phyloP scores from a whole-genome alignment of 2,329 filamentous ascomycete genomes.

The Alternaria solani region DNA sequence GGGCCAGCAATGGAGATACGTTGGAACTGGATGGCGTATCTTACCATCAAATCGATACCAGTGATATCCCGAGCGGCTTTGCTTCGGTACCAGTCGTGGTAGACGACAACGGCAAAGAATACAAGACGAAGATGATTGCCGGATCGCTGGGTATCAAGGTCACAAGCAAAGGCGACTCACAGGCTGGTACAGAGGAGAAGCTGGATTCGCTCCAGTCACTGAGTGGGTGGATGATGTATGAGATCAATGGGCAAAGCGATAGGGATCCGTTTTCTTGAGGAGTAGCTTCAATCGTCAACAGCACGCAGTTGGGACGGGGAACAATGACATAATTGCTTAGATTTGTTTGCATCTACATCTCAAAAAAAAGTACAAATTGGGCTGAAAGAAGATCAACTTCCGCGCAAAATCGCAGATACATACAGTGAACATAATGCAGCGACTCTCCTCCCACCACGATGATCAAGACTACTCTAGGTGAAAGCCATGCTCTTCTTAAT shows the following conservation, averaged over 20 bases:
- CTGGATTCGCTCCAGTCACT: conserved; percentile 21
- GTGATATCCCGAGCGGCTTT: conserved; percentile 12
- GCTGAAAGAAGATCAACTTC: conserved; percentile 9
- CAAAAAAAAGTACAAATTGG: conserved; percentile 18
- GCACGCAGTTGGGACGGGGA: neutral
- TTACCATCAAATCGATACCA: conserved; percentile 12
- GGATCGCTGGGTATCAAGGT: conserved; percentile 21
- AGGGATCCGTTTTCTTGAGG: neutral
- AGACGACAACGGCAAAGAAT: conserved; percentile 15
- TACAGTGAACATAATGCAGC: conserved; percentile 9
- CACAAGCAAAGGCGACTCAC: conserved; percentile 5
- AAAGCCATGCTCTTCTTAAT: conserved; percentile 97
- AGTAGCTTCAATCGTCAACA: neutral
- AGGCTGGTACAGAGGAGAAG: neutral
- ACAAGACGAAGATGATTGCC: conserved; percentile 23
- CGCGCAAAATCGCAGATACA: conserved; percentile 14
- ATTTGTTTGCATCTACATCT: conserved; percentile 17
- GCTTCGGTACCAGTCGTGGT: conserved; percentile 21
- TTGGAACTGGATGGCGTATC: conserved; percentile 7
- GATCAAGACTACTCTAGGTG: conserved; percentile 29
- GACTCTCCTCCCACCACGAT: neutral
- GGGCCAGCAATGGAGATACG: neutral
- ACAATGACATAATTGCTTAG: conserved; percentile 9
- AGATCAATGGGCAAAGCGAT: neutral
- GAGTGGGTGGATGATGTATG: conserved; percentile 26